Evolutionary conservation across 352 stramenopile species (phyloP).

Genomic region (Hyaloperonospora brassicae): DNA sequence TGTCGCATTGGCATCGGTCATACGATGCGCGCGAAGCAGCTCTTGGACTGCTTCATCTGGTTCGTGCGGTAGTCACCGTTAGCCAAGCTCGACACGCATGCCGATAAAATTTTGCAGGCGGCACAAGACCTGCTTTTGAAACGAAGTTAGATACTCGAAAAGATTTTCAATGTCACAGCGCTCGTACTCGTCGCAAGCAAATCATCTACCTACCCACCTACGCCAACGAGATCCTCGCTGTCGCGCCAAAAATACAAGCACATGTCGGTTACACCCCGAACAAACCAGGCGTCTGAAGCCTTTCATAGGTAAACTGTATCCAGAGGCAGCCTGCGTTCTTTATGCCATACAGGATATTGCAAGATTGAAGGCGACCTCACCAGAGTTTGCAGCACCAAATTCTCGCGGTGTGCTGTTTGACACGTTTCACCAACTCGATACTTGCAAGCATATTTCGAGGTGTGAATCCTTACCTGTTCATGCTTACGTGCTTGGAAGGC

Average conservation of each 20-base stretch:
- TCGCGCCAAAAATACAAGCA: background rate
- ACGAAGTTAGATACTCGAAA: no score
- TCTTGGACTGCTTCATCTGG: background rate
- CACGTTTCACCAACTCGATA: background rate
- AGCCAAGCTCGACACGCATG: background rate
- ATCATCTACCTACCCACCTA: background rate
- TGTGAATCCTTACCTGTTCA: no score
- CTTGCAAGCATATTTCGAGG: background rate
- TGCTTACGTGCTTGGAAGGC: no score
- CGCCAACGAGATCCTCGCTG: background rate
- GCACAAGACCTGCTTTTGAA: background rate
- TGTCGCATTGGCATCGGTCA: background rate
- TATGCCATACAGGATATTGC: constrained; percentile 25
- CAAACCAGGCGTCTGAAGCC: background rate
- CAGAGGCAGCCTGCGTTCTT: constrained; percentile 28
- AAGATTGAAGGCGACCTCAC: constrained; percentile 1
- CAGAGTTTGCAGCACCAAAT: background rate
- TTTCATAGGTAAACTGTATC: background rate
- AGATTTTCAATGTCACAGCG: no score
- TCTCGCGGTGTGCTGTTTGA: background rate
- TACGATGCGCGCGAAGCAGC: background rate
- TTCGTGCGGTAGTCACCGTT: background rate
- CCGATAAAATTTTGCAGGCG: background rate
- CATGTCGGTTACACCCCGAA: background rate
- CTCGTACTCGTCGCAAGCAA: no score